Evolutionary conservation across 2,329 filamentous ascomycete species (phyloP), one percentile per base, ranked within the genome.

Genomic region (Neocucurbitaria cava): DNA sequence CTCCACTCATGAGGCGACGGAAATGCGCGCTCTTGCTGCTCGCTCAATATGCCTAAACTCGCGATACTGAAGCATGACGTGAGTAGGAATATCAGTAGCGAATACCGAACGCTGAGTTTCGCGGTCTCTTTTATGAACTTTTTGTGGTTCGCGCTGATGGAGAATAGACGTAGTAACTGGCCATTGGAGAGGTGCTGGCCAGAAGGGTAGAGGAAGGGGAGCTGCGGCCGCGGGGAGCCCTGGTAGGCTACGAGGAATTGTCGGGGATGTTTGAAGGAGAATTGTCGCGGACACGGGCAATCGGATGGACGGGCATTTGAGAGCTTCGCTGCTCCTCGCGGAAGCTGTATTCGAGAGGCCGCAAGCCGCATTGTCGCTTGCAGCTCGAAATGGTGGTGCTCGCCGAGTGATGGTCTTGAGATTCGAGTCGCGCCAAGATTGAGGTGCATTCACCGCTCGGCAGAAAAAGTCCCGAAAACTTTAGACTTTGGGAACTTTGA

Each of bases 1-100:
- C 80, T 80, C 92, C 93, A 97, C 72, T 96, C 93, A 23, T 85
- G 83, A 1, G 94, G 93, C 1, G 91, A 93, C 0, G 92, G 92
- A 71, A 88, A 91, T 47, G 84, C 81, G 43, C 88, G 83, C 77
- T 97, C 92, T 40, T 91, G 80, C 56, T 83, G 79, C 75, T 96
- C 91, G 68, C 93, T 88, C 69, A 89, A 82, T 31, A 92, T 71
- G 15, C 88, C 88, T 59, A 87, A 85, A 61, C 83, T 83, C 35
- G 87, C 84, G 9, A 89, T 78, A 35, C 85, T 78, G 38, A 87
- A 75, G 54, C 89, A 83, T 40, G 83, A 78, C 7, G 87, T 74
- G 36, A 87, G 83, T 13, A 86, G 83, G 82, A 87, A 93, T 36
- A 90, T 75, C 24, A 85, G 82, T n/a, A 83, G 66, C 0, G 84